phyloP scores from a whole-genome alignment of 305 asterid species.

The Fraxinus ornus region DNA sequence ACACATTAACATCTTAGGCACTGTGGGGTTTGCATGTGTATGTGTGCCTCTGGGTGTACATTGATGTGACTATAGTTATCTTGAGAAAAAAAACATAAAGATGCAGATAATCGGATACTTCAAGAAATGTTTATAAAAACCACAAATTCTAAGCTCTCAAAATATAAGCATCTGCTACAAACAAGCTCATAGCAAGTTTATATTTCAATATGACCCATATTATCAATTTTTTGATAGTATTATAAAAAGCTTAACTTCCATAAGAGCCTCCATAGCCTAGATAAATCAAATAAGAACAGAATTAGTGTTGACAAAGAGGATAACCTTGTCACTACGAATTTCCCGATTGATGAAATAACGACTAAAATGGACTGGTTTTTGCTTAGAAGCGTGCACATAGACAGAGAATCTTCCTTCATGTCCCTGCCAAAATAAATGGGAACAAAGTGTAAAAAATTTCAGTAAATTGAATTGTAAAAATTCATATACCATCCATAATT shows the following conservation, averaged over 20 bases:
- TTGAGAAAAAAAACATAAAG: not conserved
- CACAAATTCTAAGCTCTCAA: not conserved
- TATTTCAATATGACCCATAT: not conserved
- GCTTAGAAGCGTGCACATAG: conserved; percentile 92
- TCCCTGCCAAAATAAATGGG: conserved; percentile 58
- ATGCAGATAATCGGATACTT: not conserved
- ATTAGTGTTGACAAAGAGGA: not conserved
- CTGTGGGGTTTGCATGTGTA: not conserved
- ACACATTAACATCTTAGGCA: not conserved
- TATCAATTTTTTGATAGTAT: not conserved
- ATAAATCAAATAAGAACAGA: not conserved
- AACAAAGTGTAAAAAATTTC: conserved; percentile 4
- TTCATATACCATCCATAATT: not conserved
- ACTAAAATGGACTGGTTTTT: conserved; percentile 90
- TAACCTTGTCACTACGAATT: conserved; percentile 88
- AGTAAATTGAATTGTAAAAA: not conserved
- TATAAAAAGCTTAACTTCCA: not conserved
- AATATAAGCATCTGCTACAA: not conserved
- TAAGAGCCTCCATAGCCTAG: not conserved
- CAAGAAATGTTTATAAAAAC: not conserved
- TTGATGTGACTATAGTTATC: not conserved
- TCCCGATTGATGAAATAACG: conserved; percentile 89
- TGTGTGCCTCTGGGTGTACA: not conserved
- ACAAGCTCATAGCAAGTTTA: not conserved
- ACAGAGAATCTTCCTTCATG: conserved; percentile 93